Evolutionary conservation across 768 basidiomycete species (phyloP).

Genomic region (Agrocybe pediades): DNA sequence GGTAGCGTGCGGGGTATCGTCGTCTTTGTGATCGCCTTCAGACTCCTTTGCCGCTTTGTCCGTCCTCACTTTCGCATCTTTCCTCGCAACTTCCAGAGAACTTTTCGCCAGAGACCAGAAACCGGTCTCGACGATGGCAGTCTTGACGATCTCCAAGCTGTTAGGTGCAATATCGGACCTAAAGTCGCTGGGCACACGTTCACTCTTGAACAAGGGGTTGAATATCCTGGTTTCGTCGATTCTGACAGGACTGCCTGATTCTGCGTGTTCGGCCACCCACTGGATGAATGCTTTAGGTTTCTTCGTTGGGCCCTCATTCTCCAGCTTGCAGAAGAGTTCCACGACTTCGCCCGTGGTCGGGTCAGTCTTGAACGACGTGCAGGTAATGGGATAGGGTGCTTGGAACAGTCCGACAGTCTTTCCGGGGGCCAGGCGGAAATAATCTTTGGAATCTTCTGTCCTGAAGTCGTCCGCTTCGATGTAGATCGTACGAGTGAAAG

Average conservation of each 20-base stretch:
- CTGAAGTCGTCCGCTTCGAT: constrained; percentile 96
- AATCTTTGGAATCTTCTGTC: constrained; percentile 87
- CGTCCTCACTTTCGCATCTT: constrained; percentile 64
- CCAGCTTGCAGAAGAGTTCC: constrained; percentile 79
- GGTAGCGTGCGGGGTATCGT: constrained; percentile 71
- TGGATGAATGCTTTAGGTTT: constrained; percentile 96
- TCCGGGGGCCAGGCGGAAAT: constrained; percentile 96
- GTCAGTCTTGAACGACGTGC: constrained; percentile 85
- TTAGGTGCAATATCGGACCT: constrained; percentile 80
- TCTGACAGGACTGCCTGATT: constrained; percentile 78
- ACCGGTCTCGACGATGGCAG: constrained; percentile 85
- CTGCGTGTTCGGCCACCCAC: constrained; percentile 88
- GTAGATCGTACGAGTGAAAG: constrained; percentile 87
- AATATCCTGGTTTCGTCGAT: constrained; percentile 93
- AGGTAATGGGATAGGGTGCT: constrained; percentile 89
- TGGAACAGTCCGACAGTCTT: constrained; percentile 97
- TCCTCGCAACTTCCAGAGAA: constrained; percentile 61
- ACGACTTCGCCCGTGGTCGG: constrained; percentile 68
- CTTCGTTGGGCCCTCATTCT: constrained; percentile 62
- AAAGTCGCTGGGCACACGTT: constrained; percentile 85
- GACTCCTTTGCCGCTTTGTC: constrained; percentile 58
- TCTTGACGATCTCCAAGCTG: constrained; percentile 77
- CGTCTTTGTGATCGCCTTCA: constrained; percentile 35
- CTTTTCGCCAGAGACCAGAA: constrained; percentile 84
- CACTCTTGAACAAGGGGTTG: constrained; percentile 92